Evolutionary conservation across 768 basidiomycete species (phyloP), one percentile per base, ranked within the genome.

Genomic region (Tricholoma matsutake): DNA sequence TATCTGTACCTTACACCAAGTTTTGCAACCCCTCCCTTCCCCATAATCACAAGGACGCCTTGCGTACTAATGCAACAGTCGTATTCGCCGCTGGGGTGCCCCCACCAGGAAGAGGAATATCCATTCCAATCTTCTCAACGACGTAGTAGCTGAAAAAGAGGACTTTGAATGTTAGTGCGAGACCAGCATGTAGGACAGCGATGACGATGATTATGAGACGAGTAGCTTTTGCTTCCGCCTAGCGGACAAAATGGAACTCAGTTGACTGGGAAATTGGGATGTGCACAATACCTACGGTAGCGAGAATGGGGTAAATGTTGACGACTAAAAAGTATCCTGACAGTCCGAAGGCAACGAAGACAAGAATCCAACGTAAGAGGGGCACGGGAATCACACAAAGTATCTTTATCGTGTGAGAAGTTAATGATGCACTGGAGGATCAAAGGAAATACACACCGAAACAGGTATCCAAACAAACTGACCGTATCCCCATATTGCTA

Each of bases 391-490:
- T 89, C 13, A 97, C 88, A 68, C 92, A 96, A 10, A 97, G 76
- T 8, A 96, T 75, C 91, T 93, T 61, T 16, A 58, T 34, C 8
- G 39, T 32, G 32, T 32, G 31, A 53, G 16, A 14, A 18, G 37
- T 45, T 28, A 28, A 37, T 28, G 9, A 25, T 20, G 31, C 28
- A 25, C 13, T 8, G 37, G 7, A 51, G 58, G 41, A 20, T 25
- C 31, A 56, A 13, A 45, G 31, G 37, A 62, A 31, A 20, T 4
- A 65, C 22, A 53, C 60, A 93, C 91, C 39, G 94, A 83, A 43
- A 92, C 88, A 9, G 93, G 90, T 62, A 95, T 92, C 94, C 93
- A 94, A 2, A 91, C 84, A 62, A 94, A 93, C 68, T 88, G 84
- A 9, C 79, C 85, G 69, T 94, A 93, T 0, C 91, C 91, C 89